Base-by-base conservation (phyloP, 768 basidiomycete species). In the Termitomyces sp. region DNA sequence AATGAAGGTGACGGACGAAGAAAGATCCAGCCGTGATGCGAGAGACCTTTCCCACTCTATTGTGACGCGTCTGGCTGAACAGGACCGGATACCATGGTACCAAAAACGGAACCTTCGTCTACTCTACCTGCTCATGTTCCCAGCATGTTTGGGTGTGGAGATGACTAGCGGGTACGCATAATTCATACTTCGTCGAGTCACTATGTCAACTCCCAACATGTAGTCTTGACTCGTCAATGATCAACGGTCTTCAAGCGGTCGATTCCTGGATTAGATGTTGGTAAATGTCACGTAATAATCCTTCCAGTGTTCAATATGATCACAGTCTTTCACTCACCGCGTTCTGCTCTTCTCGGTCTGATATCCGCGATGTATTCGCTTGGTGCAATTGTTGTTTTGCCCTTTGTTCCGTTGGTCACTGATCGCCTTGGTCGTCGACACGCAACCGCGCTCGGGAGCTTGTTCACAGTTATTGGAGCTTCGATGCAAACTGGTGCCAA, bases 191-290 rank as follows among this genome's bases (percentile, higher is more conserved):
- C 13, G 1, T 12, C 27, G 27, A 50, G 24, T 9, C 8, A 52
- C 4, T 7, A 22, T 34, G 5, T 42, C 13, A 22, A 16, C n/a
- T 39, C 34, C 52, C 53, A 6, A 36, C 54, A 8, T 39, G 13
- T 46, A 84, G 82, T 2, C 84, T 81, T 62, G 82, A 85, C 58
- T 79, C 82, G 0, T 82, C 83, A 5, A 85, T 86, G 83, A 74
- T 86, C 66, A 85, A 84, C 65, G 84, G 83, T 39, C 65, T 87
- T 39, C 85, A 87, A 67, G 81, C 83, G 0, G 82, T 86, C 2
- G 68, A 77, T 30, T 79, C 82, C 0, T 87, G 83, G 82, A 73
- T 79, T 60, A 71, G 70, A 3, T 85, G 85, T 85, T 51, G 62
- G 77, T 53, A 5, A 52, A 31, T 6, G 27, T 4, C 27, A 4